Conservation (phyloP, 2,329 filamentous ascomycete genomes). For the Gaeumannomyces sp. region DNA sequence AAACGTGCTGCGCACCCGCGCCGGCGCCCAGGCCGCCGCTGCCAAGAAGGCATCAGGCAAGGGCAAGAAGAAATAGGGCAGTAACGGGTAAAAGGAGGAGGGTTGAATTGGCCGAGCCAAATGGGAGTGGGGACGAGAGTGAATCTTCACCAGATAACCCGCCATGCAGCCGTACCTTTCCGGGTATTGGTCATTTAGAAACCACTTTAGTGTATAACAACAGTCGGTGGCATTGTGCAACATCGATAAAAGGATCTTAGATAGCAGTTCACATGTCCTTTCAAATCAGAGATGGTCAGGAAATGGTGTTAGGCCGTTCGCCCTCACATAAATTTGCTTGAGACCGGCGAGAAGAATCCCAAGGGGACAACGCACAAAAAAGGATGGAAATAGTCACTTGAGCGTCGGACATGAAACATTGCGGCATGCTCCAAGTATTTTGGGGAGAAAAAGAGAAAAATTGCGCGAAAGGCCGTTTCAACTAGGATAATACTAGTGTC, state of each 20-base stretch:
- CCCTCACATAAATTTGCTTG: not conserved
- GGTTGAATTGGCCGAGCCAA: no score
- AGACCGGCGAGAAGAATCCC: no score
- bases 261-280: not conserved
- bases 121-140: no score
- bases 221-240: not conserved
- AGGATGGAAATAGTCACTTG: not conserved
- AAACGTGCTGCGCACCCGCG: constrained; percentile 30
- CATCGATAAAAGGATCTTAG: not conserved
- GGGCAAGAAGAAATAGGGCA: not conserved
- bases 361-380: not conserved
- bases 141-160: no score
- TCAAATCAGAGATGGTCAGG: not conserved
- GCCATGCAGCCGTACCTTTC: not conserved
- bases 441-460: not conserved
- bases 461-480: no score
- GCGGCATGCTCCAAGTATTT: not conserved
- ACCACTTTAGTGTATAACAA: not conserved
- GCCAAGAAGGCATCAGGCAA: constrained; percentile 12
- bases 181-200: not conserved
- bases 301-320: not conserved
- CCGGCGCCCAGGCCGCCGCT: constrained; percentile 13
- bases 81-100: no score
- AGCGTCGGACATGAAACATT: not conserved
- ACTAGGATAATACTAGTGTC: no score